Percentiles rank a stretch among this genome's conserved stretches.
Conservation (phyloP, 345 rosid species). For the Mangifera indica region DNA sequence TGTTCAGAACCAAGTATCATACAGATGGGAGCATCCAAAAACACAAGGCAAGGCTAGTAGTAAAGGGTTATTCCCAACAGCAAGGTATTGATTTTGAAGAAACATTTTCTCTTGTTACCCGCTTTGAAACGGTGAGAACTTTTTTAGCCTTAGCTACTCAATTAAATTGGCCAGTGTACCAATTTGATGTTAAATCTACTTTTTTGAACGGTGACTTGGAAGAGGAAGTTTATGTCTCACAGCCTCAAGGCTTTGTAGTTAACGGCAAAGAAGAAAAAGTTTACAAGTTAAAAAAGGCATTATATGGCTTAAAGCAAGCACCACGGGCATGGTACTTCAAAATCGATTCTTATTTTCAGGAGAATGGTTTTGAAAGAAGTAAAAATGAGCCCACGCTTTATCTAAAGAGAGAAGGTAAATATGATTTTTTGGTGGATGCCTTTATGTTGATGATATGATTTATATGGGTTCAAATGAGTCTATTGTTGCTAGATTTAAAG, state of each 20-base stretch:
- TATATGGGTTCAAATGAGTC: neutral
- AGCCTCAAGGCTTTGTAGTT: too few species aligned
- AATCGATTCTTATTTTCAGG: neutral
- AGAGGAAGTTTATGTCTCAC: too few species aligned
- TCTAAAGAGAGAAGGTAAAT: neutral
- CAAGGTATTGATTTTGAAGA: too few species aligned
- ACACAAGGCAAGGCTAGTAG: neutral
- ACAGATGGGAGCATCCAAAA: neutral
- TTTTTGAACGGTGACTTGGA: neutral
- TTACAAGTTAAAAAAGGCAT: too few species aligned
- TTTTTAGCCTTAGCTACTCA: neutral
- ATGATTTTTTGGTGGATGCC: neutral
- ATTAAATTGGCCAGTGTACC: neutral
- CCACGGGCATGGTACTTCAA: neutral
- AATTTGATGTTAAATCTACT: neutral
- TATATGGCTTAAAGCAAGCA: neutral
- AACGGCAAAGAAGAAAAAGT: too few species aligned
- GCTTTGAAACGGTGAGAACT: neutral
- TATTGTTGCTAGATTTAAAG: neutral
- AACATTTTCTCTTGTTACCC: neutral
- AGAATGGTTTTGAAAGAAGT: neutral
- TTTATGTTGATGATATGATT: conserved; percentile 11
- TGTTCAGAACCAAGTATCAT: neutral
- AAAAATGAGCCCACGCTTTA: neutral
- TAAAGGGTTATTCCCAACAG: neutral